Evolutionary conservation across 1,284 basidiomycete genomes (phyloP).

Genomic region (Sanghuangporus sanghuang): DNA sequence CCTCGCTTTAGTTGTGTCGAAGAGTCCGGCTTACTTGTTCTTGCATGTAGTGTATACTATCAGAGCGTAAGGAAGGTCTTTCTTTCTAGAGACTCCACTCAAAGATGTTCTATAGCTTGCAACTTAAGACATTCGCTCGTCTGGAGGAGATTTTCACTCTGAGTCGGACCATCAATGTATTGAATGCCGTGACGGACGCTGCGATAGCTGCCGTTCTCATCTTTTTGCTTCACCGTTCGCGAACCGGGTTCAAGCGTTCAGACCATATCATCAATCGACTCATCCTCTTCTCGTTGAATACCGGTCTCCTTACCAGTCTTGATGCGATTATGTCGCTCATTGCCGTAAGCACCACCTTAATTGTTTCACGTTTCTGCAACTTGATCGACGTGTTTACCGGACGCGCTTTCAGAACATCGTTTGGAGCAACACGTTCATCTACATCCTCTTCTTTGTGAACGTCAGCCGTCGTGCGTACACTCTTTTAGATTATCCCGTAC

Average conservation of each 20-base stretch:
- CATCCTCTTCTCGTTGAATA: conserved; percentile 18
- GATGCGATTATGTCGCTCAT: conserved; percentile 16
- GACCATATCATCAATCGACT: conserved; percentile 17
- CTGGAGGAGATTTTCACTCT: conserved; percentile 11
- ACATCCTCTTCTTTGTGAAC: conserved; percentile 15
- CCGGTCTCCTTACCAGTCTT: conserved; percentile 16
- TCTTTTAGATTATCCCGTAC: neutral
- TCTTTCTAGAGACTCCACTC: neutral
- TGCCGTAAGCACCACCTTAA: conserved; percentile 4
- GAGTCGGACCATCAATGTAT: conserved; percentile 11
- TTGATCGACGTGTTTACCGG: neutral
- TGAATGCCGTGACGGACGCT: conserved; percentile 11
- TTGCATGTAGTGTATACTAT: conserved; percentile 1
- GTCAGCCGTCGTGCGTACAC: conserved; percentile 15
- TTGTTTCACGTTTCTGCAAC: neutral
- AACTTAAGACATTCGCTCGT: conserved; percentile 7
- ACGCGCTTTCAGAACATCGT: conserved; percentile 10
- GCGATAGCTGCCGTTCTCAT: conserved; percentile 15
- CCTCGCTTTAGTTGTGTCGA: neutral
- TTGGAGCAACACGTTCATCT: conserved; percentile 13
- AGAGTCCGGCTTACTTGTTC: too few species aligned
- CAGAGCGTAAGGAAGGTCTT: conserved; percentile 3
- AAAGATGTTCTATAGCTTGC: neutral
- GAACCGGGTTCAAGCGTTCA: conserved; percentile 16
- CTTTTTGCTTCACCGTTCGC: conserved; percentile 11